phyloP scores from a whole-genome alignment of 495 filamentous ascomycete genomes.

The Neurospora cerealis region DNA sequence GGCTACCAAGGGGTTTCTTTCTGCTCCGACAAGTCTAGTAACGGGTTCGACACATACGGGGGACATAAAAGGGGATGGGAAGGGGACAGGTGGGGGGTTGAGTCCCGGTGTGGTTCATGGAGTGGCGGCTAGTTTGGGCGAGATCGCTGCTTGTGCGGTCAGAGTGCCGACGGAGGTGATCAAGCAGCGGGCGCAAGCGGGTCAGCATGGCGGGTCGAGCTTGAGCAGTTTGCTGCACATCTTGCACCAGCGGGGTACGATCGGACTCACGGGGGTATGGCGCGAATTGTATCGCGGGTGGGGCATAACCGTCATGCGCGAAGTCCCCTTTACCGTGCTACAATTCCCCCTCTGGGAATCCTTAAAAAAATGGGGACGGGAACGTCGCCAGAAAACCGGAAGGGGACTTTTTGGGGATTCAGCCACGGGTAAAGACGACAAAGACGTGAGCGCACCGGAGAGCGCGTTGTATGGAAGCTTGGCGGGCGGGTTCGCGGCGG shows the following conservation, averaged over 20 bases:
- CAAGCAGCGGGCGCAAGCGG: constrained; percentile 91
- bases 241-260: constrained; percentile 38
- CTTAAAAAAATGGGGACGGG: constrained; percentile 54
- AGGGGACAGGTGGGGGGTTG: constrained; percentile 7
- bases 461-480: constrained; percentile 79
- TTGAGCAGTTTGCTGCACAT: constrained; percentile 56
- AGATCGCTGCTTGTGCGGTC: constrained; percentile 86
- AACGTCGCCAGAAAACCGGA: constrained; percentile 25
- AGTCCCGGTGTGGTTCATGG: constrained; percentile 48
- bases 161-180: constrained; percentile 93
- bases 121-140: constrained; percentile 71
- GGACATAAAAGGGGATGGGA: not conserved
- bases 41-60: not conserved
- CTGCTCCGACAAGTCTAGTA: constrained; percentile 1
- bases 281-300: constrained; percentile 84
- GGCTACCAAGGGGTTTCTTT: constrained; percentile 54
- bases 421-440: constrained; percentile 27
- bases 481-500: constrained; percentile 78
- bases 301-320: constrained; percentile 81
- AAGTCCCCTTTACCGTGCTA: constrained; percentile 93
- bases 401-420: constrained; percentile 37
- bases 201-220: constrained; percentile 47
- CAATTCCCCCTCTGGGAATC: constrained; percentile 97
- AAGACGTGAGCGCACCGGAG: constrained; percentile 58
- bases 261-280: constrained; percentile 50